Evolutionary conservation across 176 grass and related monocot genomes (phyloP).

Genomic region (Poa pratensis): DNA sequence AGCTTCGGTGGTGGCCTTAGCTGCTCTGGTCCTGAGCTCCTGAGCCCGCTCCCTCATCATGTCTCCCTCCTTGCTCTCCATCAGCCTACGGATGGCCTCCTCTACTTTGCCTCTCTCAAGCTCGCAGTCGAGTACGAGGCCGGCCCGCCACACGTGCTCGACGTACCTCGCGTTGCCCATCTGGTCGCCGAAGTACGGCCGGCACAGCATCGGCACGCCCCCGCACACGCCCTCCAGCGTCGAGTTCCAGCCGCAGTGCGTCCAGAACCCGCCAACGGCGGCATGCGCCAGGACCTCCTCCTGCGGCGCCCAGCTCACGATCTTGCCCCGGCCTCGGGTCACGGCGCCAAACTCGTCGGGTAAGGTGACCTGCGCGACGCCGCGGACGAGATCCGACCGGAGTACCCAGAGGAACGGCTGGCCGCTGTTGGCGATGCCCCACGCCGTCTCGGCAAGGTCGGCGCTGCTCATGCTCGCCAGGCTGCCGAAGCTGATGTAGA

Average conservation of each 20-base stretch:
- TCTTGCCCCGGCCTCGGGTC: neutral
- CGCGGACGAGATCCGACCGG: neutral
- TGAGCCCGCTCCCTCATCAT: neutral
- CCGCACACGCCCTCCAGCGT: constrained; percentile 38
- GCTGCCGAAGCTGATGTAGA: constrained; percentile 6
- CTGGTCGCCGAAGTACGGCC: constrained; percentile 20
- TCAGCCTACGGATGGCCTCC: neutral
- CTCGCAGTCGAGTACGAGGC: neutral
- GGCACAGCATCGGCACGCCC: neutral
- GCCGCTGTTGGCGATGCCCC: neutral
- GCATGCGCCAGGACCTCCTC: neutral
- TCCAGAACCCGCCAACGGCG: neutral
- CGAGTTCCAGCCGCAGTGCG: constrained; percentile 56
- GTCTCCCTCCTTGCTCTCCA: neutral
- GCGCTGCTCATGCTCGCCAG: neutral
- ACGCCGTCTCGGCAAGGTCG: neutral
- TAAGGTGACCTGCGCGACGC: neutral
- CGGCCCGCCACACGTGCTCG: neutral
- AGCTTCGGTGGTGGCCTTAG: too few species aligned
- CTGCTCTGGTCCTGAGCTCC: neutral
- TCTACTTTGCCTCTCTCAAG: neutral
- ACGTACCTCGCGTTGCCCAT: constrained; percentile 22
- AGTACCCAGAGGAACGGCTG: neutral
- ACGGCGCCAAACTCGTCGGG: neutral
- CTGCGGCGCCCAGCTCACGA: constrained; percentile 9